phyloP scores from a whole-genome alignment of 179 eudicot species.

The Corrigiola litoralis region DNA sequence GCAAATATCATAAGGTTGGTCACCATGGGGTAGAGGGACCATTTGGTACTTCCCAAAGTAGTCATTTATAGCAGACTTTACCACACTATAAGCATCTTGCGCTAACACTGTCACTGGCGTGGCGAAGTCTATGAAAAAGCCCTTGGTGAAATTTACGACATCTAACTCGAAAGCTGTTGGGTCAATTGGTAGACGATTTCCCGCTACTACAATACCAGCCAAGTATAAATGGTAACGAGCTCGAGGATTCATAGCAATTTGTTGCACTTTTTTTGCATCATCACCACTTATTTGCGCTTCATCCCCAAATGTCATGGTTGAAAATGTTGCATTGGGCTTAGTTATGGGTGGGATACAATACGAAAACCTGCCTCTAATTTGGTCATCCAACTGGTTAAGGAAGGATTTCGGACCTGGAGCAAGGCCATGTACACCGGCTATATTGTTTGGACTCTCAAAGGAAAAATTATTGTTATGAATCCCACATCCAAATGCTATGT shows the following conservation, averaged over 20 bases:
- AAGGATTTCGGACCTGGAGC: slow-evolving; percentile 15
- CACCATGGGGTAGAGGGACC: not conserved
- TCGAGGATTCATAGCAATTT: not conserved
- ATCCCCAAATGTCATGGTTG: not conserved
- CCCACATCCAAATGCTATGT: slow-evolving; percentile 19
- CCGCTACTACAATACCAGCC: not conserved
- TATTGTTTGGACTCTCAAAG: not conserved
- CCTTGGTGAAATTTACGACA: not conserved
- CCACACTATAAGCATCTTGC: not conserved
- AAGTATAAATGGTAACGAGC: slow-evolving; percentile 8
- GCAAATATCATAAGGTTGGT: no score
- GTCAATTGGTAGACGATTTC: not conserved
- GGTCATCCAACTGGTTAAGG: slow-evolving; percentile 2
- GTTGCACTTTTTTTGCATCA: not conserved
- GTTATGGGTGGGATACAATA: slow-evolving; percentile 13
- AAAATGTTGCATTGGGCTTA: not conserved
- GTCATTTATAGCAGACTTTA: not conserved
- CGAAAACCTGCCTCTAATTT: slow-evolving; percentile 10
- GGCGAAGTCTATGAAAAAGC: not conserved
- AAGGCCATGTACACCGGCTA: slow-evolving; percentile 17
- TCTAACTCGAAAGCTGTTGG: not conserved
- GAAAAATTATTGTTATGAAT: not conserved
- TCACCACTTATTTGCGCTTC: slow-evolving; percentile 1
- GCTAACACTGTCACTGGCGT: not conserved
- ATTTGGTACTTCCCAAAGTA: not conserved